Percentiles rank a stretch among this genome's conserved stretches.
These are phyloP conservation scores for Citrus inodora DNA, from an alignment of 345 rosid genomes.

Conservation along the genomic window DNA sequence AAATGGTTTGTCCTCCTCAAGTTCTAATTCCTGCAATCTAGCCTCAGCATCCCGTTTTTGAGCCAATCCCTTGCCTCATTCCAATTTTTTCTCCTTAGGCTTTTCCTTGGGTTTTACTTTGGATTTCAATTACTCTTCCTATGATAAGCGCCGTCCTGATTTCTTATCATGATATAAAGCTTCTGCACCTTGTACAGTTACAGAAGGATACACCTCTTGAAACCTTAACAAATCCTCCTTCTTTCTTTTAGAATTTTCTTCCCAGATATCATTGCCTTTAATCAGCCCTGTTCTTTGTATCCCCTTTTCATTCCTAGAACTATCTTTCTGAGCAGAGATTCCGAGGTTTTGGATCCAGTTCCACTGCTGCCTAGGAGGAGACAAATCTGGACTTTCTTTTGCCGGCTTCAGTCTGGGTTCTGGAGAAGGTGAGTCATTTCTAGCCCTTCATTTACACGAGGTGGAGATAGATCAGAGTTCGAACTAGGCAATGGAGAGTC, in stretches of 20 bases:
- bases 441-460: too few relatives aligned
- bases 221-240: conserved; percentile 56
- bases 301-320: conserved; percentile 36
- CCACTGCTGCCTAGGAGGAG: too few relatives aligned
- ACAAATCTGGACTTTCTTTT: too few relatives aligned
- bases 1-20: conserved; percentile 84
- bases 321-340: conserved; percentile 8
- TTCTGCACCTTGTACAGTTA: conserved; percentile 73
- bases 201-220: conserved; percentile 64
- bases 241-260: conserved; percentile 52
- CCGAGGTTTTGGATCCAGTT: too few relatives aligned
- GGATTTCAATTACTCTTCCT: conserved; percentile 11
- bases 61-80: conserved; percentile 96
- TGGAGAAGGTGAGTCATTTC: too few relatives aligned
- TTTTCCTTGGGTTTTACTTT: conserved; percentile 6
- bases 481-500: too few relatives aligned
- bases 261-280: conserved; percentile 55
- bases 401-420: too few relatives aligned
- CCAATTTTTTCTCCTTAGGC: conserved; percentile 66
- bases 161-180: conserved; percentile 81
- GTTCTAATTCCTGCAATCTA: conserved; percentile 64
- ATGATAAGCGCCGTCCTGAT: conserved; percentile 1
- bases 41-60: conserved; percentile 89
- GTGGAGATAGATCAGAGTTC: too few relatives aligned
- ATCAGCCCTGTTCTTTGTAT: conserved; percentile 58